Conservation (phyloP, 139 green algal species). For the Nannochloris sp. region DNA sequence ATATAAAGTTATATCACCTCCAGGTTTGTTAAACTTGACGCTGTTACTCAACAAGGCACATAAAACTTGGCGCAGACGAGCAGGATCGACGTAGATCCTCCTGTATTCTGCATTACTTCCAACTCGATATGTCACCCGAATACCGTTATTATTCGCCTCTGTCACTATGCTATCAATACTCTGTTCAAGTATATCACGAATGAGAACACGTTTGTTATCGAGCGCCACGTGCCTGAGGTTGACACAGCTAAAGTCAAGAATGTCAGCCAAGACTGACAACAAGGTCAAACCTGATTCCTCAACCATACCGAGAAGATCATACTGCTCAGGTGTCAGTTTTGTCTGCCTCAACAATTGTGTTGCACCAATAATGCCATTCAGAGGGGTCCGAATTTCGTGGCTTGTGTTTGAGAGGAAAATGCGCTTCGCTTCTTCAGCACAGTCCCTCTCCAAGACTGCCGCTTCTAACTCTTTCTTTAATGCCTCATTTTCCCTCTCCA, state of each 20-base stretch:
- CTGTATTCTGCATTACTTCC: not conserved
- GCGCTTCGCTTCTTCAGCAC: constrained; percentile 41
- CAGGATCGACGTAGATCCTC: constrained; percentile 8
- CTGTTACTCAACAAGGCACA: constrained; percentile 59
- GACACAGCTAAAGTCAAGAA: constrained; percentile 40
- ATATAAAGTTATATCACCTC: constrained; percentile 40
- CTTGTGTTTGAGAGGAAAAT: constrained; percentile 61
- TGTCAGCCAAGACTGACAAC: constrained; percentile 48
- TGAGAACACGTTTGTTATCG: constrained; percentile 11
- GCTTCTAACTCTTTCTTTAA: constrained; percentile 13
- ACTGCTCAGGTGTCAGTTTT: constrained; percentile 43
- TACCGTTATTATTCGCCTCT: constrained; percentile 16
- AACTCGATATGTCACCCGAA: constrained; percentile 32
- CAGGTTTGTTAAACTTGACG: constrained; percentile 61
- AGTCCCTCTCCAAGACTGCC: constrained; percentile 26
- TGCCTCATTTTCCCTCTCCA: not conserved
- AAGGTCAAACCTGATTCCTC: constrained; percentile 39
- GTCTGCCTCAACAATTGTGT: constrained; percentile 43
- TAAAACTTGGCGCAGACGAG: constrained; percentile 51
- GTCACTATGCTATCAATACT: constrained; percentile 25
- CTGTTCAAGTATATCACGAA: constrained; percentile 22
- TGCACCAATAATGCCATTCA: constrained; percentile 59
- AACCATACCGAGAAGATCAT: constrained; percentile 33
- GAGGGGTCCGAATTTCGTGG: constrained; percentile 60
- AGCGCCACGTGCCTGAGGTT: constrained; percentile 19